A percentile compares a stretch with the other conserved stretches of the same genome.
phyloP scores from a whole-genome alignment of 768 basidiomycete species.

The Leccinum boreale region DNA sequence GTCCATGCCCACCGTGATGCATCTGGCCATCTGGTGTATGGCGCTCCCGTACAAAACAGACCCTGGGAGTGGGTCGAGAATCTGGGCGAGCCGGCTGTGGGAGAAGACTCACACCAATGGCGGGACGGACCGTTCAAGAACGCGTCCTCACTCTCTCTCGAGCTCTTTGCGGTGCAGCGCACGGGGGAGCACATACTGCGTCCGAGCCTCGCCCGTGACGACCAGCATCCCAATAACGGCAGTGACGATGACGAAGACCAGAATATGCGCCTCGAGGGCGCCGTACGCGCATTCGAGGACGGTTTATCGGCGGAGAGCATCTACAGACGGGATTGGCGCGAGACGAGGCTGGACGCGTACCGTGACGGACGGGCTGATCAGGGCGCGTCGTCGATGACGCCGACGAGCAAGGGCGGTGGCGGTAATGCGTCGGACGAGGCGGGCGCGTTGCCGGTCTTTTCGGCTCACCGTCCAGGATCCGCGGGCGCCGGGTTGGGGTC shows the following conservation, averaged over 20 bases:
- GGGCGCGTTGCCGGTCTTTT: conserved; percentile 26
- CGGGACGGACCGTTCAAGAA: conserved; percentile 55
- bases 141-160: conserved; percentile 66
- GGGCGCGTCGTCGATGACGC: background rate
- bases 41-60: conserved; percentile 59
- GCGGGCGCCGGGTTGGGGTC: conserved; percentile 21
- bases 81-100: conserved; percentile 46
- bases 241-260: conserved; percentile 21
- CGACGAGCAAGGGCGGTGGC: conserved; percentile 6
- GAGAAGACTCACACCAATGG: conserved; percentile 41
- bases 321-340: too few relatives aligned
- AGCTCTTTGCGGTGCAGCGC: conserved; percentile 61
- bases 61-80: conserved; percentile 90
- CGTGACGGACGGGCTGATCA: conserved; percentile 1
- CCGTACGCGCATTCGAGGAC: too few relatives aligned
- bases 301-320: too few relatives aligned
- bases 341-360: too few relatives aligned
- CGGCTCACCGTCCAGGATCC: conserved; percentile 15
- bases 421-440: conserved; percentile 26
- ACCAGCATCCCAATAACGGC: background rate
- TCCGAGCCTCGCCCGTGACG: background rate
- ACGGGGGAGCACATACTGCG: conserved; percentile 55
- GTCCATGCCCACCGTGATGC: conserved; percentile 55
- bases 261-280: conserved; percentile 28
- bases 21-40: conserved; percentile 47